Base-by-base conservation (phyloP, 805 yeast species). In the Blastobotrys muscicola region DNA sequence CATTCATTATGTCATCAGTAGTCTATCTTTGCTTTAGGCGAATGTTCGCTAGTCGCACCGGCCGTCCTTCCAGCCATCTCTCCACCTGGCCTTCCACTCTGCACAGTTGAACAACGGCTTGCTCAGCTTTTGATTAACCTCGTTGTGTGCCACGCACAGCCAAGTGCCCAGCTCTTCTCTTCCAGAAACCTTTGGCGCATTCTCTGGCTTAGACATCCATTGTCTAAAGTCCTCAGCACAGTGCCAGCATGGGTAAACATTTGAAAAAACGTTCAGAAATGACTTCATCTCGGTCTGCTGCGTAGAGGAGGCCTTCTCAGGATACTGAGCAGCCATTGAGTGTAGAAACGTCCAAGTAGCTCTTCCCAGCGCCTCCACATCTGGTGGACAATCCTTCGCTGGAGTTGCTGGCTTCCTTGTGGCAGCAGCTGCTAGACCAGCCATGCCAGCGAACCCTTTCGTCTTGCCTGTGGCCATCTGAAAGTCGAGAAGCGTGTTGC, bases 91-190 rank as follows among this genome's bases (percentile, higher is more conserved):
- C 59, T 80, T 80, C 98, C 98, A 92, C 50, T 84, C 71, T 45
- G 78, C 69, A 56, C 97, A 90, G 59, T 90, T 87, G 58, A 92
- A 92, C 44, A 67, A 68, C 5, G 85, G 85, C 63, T 92, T 92
- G 1, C 95, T 94, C 23, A 90, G 60, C 60, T 87, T 89, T 13
- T 60, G 68, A 61, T 92, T 92, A n/a, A 92, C 97, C 32, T 75
- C 84, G 57, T 92, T 92, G 64, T 92, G 98, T 2, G 97, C 97
- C 48, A 79, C 83, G 65, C 97, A 92, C 44, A 92, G 66, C 98
- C 98, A 92, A 52, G 64, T 69, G 0, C 96, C 94, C 54, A 92
- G 76, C 43, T 76, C 82, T 42, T 86, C 95, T 52, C 84, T 85
- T 36, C 58, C 52, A 7, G 38, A 47, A 3, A 62, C 62, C 37